Conservation (phyloP, 139 green algal species). For the Diplosphaera chodatii region DNA sequence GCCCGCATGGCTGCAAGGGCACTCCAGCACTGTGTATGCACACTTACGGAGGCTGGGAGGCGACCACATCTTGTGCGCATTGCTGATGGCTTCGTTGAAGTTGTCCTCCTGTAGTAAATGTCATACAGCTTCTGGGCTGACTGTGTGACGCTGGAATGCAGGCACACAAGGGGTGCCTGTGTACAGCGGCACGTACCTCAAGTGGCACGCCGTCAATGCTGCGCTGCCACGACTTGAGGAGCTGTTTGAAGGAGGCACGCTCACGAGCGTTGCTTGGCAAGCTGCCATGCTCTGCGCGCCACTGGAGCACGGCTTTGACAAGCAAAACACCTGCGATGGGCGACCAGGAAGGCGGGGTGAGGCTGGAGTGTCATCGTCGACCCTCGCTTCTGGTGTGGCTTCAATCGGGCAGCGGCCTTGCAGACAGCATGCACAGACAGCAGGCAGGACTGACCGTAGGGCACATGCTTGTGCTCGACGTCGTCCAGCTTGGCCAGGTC, state of each 20-base stretch:
- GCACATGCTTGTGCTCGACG: conserved; percentile 72
- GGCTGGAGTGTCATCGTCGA: too few relatives aligned
- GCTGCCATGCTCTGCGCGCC: conserved; percentile 35
- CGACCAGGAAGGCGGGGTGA: too few relatives aligned
- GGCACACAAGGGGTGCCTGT: background rate
- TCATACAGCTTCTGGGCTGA: too few relatives aligned
- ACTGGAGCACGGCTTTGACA: conserved; percentile 49
- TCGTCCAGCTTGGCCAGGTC: conserved; percentile 74
- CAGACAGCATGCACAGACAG: background rate
- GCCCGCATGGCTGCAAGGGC: too few relatives aligned
- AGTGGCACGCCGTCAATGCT: conserved; percentile 46
- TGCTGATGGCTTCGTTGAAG: conserved; percentile 78
- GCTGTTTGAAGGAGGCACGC: conserved; percentile 57
- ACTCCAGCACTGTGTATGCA: too few relatives aligned
- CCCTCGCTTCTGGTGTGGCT: too few relatives aligned
- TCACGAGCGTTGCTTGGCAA: conserved; percentile 52
- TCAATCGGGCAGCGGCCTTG: too few relatives aligned
- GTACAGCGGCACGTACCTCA: conserved; percentile 31
- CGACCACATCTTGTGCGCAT: conserved; percentile 75
- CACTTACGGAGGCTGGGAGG: conserved; percentile 52
- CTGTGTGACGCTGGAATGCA: background rate
- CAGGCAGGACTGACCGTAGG: conserved; percentile 79
- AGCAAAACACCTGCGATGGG: conserved; percentile 54
- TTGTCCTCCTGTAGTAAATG: conserved; percentile 72
- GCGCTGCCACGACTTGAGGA: conserved; percentile 52